Evolutionary conservation across 208 protist genomes (phyloP).

Genomic region (Angomonas ambiguus): DNA sequence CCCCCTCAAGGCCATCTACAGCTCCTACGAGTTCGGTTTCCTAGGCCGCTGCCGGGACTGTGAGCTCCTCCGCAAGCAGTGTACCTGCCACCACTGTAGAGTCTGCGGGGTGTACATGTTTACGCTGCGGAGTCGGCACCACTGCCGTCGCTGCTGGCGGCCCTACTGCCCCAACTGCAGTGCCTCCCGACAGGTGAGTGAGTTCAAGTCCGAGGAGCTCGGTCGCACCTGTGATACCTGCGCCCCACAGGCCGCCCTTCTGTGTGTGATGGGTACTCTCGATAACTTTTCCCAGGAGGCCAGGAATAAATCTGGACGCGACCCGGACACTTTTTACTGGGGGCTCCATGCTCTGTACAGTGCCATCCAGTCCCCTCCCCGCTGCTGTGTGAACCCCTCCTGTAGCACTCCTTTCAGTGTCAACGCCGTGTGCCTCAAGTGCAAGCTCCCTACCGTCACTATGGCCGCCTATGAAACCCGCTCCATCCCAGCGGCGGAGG

Average conservation of each 20-base stretch:
- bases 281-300: background rate
- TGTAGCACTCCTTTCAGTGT: conserved; percentile 22
- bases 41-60: conserved; percentile 27
- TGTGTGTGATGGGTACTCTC: conserved; percentile 3
- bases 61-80: conserved; percentile 19
- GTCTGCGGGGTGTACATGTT: conserved; percentile 26
- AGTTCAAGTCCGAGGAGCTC: conserved; percentile 17
- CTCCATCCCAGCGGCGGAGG: conserved; percentile 7
- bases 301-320: too few relatives aligned
- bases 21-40: conserved; percentile 21
- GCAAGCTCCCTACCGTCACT: conserved; percentile 28
- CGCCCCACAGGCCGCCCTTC: conserved; percentile 23
- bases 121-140: conserved; percentile 22
- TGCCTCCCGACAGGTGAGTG: conserved; percentile 14
- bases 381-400: conserved; percentile 37
- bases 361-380: conserved; percentile 22
- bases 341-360: conserved; percentile 27
- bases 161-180: conserved; percentile 28
- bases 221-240: conserved; percentile 26
- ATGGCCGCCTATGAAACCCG: conserved; percentile 17
- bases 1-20: conserved; percentile 12
- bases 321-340: conserved; percentile 19
- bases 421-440: conserved; percentile 19
- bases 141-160: conserved; percentile 43
- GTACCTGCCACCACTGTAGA: conserved; percentile 34